phyloP scores from a whole-genome alignment of 163 green algal species.

The Volvox carteri region DNA sequence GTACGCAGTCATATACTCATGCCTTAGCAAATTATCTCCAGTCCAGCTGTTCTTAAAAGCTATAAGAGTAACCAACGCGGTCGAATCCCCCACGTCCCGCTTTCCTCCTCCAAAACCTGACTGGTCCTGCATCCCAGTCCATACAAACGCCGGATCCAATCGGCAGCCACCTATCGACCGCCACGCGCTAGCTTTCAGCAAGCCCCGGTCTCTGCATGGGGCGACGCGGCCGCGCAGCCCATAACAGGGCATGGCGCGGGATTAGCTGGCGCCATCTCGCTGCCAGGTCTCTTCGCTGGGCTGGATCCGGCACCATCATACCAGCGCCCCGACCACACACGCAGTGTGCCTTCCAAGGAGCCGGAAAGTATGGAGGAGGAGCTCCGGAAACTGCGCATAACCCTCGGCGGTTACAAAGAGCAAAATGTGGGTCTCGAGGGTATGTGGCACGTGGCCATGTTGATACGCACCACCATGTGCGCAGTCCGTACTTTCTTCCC shows the following conservation, averaged over 20 bases:
- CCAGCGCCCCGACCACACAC: background rate
- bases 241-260: slow-evolving; percentile 5
- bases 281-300: slow-evolving; percentile 36
- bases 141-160: slow-evolving; percentile 37
- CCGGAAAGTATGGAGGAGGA: slow-evolving; percentile 47
- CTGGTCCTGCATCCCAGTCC: too few species aligned
- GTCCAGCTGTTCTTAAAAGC: too few species aligned
- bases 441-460: background rate
- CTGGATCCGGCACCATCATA: slow-evolving; percentile 2
- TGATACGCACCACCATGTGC: background rate
- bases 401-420: slow-evolving; percentile 11
- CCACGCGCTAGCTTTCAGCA: background rate
- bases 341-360: background rate
- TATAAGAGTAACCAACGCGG: too few species aligned
- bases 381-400: slow-evolving; percentile 19
- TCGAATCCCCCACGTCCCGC: too few species aligned
- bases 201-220: slow-evolving; percentile 16
- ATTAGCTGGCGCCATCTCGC: background rate
- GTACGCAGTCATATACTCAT: too few species aligned
- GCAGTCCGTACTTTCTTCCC: background rate
- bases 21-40: too few species aligned
- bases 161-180: slow-evolving; percentile 28
- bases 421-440: slow-evolving; percentile 37
- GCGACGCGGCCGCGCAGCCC: background rate
- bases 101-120: too few species aligned